Evolutionary conservation across 179 eudicot species (phyloP), one percentile per base, ranked within the genome.

Genomic region (Silene vulgaris): DNA sequence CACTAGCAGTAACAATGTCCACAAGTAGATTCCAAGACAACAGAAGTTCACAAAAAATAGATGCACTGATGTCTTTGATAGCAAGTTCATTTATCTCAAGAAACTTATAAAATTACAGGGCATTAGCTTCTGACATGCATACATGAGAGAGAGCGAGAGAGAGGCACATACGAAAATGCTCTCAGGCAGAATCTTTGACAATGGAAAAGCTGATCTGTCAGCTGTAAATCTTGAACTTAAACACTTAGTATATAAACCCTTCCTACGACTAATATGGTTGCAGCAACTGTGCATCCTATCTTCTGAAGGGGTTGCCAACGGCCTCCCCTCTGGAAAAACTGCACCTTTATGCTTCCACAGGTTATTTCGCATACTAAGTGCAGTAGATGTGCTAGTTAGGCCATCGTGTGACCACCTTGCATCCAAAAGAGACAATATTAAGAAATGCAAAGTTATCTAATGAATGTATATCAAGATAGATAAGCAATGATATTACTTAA

Each of bases 151-250:
- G 12, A 35, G 8, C 8, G 69, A 4, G 8, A 56, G 74, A 54
- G 75, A 84, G 82, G 76, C n/a, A 83, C 93, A 89, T 89, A 90
- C 97, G 74, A 68, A 78, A 66, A 75, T 35, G 80, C 76, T 69
- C 65, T 77, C 84, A 68, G 61, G 78, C 45, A 62, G 62, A 28
- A 76, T 74, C 83, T 79, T 81, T 8, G 84, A 80, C 40, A 85
- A 81, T 48, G 75, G 87, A 76, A 84, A 88, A 8, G 80, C 56
- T 54, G 90, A 86, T 77, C 80, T 88, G 80, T 88, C 89, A 23
- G 76, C 68, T 64, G 89, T 79, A 79, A 85, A 88, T 73, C 84
- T 80, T 66, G 86, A 62, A 62, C 83, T 79, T 69, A 79, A 80
- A 78, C 86, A 77, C 63, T 50, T 85, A 30, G 76, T 17, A 64